phyloP scores from a whole-genome alignment of 106 monocot genomes.

The Amphibolis antarctica region DNA sequence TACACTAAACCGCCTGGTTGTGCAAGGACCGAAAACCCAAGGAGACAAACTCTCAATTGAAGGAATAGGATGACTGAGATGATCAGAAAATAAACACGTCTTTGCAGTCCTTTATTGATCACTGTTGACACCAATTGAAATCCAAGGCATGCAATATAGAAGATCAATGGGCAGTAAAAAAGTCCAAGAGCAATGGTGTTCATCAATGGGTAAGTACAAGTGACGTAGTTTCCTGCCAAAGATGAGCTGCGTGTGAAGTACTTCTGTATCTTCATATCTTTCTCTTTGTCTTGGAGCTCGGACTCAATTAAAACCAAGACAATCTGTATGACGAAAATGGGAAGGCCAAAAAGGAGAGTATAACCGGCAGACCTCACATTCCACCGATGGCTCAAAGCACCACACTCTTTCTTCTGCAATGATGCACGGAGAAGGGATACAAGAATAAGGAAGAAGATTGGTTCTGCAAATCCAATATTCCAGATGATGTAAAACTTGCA shows the following conservation, averaged over 20 bases:
- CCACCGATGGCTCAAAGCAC: slow-evolving; percentile 20
- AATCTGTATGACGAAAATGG: slow-evolving; percentile 16
- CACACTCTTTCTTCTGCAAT: slow-evolving; percentile 29
- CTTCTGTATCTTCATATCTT: slow-evolving; percentile 23
- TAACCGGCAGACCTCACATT: slow-evolving; percentile 10
- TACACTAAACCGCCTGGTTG: slow-evolving; percentile 24
- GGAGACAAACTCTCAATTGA: slow-evolving; percentile 40
- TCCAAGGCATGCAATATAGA: slow-evolving; percentile 42
- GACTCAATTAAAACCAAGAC: slow-evolving; percentile 14
- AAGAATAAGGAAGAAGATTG: slow-evolving; percentile 15
- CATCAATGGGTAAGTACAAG: slow-evolving; percentile 74
- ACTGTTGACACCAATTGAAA: slow-evolving; percentile 35
- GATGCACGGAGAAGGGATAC: slow-evolving; percentile 50
- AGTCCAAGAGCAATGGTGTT: slow-evolving; percentile 53
- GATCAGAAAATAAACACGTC: slow-evolving; percentile 50
- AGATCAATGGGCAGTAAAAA: slow-evolving; percentile 42
- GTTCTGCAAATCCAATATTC: slow-evolving; percentile 23
- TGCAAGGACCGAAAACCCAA: slow-evolving; percentile 54
- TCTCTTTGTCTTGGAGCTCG: slow-evolving; percentile 4
- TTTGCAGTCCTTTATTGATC: slow-evolving; percentile 64
- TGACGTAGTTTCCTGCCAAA: slow-evolving; percentile 2
- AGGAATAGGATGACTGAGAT: slow-evolving; percentile 30
- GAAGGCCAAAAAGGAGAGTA: slow-evolving; percentile 12
- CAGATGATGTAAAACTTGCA: slow-evolving; percentile 23
- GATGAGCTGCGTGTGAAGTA: slow-evolving; percentile 32